phyloP scores from a whole-genome alignment of 129 eudicot species.

The Chrysanthemum makinoi region DNA sequence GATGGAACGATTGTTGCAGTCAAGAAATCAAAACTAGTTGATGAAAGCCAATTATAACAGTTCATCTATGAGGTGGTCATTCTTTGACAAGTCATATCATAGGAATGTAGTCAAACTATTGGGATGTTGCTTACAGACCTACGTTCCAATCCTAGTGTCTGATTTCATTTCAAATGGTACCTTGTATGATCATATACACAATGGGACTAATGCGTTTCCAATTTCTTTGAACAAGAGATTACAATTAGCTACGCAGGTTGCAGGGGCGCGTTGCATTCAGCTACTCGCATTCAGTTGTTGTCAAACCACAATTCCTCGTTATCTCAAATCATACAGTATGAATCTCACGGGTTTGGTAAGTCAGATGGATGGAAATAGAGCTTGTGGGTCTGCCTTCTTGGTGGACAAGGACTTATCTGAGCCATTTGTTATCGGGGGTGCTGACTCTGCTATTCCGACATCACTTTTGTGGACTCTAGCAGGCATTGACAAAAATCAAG shows the following conservation, averaged over 20 bases:
- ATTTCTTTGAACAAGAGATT: constrained; percentile 25
- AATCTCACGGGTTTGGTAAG: too few species aligned
- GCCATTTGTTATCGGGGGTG: too few species aligned
- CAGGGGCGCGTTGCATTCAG: constrained; percentile 31
- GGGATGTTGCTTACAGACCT: constrained; percentile 36
- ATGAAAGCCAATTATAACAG: constrained; percentile 16
- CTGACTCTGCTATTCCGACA: too few species aligned
- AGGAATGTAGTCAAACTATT: constrained; percentile 33
- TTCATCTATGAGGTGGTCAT: constrained; percentile 34
- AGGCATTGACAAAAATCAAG: too few species aligned
- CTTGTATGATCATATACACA: constrained; percentile 27
- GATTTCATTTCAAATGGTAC: constrained; percentile 42
- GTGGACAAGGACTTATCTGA: too few species aligned
- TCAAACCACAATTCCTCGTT: too few species aligned
- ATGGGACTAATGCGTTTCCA: not conserved
- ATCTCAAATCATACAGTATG: too few species aligned
- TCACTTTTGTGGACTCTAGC: too few species aligned
- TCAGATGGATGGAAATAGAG: too few species aligned
- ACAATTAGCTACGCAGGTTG: constrained; percentile 29
- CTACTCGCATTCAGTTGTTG: constrained; percentile 19
- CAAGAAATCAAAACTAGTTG: constrained; percentile 27
- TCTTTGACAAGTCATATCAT: constrained; percentile 30
- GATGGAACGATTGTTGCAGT: constrained; percentile 34
- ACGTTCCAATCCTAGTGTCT: constrained; percentile 32
- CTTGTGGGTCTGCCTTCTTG: too few species aligned